Evolutionary conservation across 2,329 filamentous ascomycete species (phyloP), one percentile per base, ranked within the genome.

Genomic region (Ilyonectria sp.): DNA sequence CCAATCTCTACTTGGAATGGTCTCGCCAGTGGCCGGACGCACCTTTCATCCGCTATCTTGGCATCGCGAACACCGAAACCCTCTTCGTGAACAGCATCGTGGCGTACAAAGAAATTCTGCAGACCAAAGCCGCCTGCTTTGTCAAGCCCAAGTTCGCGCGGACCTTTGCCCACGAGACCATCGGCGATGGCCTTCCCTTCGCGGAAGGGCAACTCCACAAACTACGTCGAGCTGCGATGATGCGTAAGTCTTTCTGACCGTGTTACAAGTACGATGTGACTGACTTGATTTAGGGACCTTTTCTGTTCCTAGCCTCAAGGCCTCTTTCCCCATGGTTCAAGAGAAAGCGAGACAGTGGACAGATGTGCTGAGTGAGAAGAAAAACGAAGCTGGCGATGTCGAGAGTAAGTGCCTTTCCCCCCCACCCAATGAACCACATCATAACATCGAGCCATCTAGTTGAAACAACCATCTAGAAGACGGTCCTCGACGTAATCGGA

Each of bases 191-290:
- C 1, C 69, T 83, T 3, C 74, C 79, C 2, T 79, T 81, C 40
- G 71, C 77, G 11, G 79, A 82, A 55, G 79, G 78, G 15, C 78
- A 79, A 11, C 71, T 77, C 52, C 81, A 84, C 55, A 76, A 75
- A 43, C 65, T 67, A n/a, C 77, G 80, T 44, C 74, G 81, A 31
- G 79, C 75, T n/a, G 69, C 79, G 58, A 68, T 84, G 13, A 75
- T 75, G 44, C 77, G 75, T 74, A 60, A 65, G 74, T 65, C 21
- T 29, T 6, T 10, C 1, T 46, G 7, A 13, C 15, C 5, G 4
- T 11, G 40, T 13, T 15, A 15, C 6, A 9, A 31, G 17, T 44
- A 17, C n/a, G 47, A 40, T 17, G 10, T 37, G n/a, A 26, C 58
- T 73, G 8, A 72, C 46, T 26, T 21, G 21, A 7, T 15, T 13